phyloP scores from a whole-genome alignment of 1,284 basidiomycete species.

The Waitea zeae region DNA sequence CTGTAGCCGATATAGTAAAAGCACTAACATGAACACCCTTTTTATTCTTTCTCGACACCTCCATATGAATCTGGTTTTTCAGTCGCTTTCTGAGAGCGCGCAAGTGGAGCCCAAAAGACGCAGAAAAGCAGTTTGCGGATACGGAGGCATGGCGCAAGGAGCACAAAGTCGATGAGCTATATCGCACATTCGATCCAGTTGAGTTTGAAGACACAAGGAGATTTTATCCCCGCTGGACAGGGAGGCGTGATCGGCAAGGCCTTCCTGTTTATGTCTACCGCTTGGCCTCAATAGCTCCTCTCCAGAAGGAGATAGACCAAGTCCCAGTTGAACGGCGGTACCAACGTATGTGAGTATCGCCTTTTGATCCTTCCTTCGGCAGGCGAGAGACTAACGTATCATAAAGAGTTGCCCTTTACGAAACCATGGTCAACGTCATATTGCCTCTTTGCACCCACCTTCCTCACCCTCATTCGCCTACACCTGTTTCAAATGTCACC shows the following conservation, averaged over 20 bases:
- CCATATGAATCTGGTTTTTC: conserved; percentile 1
- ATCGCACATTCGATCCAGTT: conserved; percentile 31
- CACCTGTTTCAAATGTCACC: conserved; percentile 43
- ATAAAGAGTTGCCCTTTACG: conserved; percentile 36
- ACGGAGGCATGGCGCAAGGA: conserved; percentile 47
- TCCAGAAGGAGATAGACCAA: conserved; percentile 42
- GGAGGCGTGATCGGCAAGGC: conserved; percentile 28
- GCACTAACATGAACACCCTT: not conserved
- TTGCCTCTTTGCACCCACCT: conserved; percentile 47
- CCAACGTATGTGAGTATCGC: conserved; percentile 44
- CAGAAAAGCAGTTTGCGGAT: conserved; percentile 49
- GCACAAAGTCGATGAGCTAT: conserved; percentile 43
- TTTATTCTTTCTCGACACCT: not conserved
- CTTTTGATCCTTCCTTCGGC: conserved; percentile 5
- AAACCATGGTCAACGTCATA: conserved; percentile 45
- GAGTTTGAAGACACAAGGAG: conserved; percentile 43
- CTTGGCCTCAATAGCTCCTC: conserved; percentile 28
- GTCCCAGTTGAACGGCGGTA: conserved; percentile 36
- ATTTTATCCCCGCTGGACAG: conserved; percentile 69
- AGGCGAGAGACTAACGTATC: conserved; percentile 5
- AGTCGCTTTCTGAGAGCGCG: conserved; percentile 68
- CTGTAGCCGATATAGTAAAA: not conserved
- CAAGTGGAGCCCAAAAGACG: conserved; percentile 40
- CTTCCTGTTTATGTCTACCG: conserved; percentile 59
- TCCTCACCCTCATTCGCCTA: conserved; percentile 32